Percentiles rank a stretch among this genome's conserved stretches.
Evolutionary conservation across 2,329 filamentous ascomycete genomes (phyloP).

Genomic region (Furcasterigmium sp.): DNA sequence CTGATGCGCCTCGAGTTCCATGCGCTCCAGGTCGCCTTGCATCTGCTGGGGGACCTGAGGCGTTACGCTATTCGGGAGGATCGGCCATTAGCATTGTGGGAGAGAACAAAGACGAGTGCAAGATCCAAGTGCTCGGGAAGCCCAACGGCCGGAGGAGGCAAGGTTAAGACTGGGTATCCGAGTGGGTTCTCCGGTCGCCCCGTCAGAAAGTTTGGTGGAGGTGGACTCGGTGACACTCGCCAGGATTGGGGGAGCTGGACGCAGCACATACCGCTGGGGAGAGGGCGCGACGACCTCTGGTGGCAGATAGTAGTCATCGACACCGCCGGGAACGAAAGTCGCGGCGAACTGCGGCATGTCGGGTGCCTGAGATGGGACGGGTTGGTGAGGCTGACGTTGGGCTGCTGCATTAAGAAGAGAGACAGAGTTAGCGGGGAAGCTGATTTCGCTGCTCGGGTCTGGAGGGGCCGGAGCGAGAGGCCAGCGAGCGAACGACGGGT

Average conservation of each 20-base stretch:
- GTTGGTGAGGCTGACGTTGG: slow-evolving; percentile 2
- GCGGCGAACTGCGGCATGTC: slow-evolving; percentile 45
- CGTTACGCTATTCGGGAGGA: slow-evolving; percentile 63
- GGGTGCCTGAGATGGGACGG: slow-evolving; percentile 9
- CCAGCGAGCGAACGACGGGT: too few species aligned
- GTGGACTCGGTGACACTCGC: neutral
- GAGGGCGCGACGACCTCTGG: slow-evolving; percentile 53
- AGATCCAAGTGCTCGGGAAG: neutral
- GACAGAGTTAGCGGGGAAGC: neutral
- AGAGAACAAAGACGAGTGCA: slow-evolving; percentile 2
- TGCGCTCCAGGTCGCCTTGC: slow-evolving; percentile 85
- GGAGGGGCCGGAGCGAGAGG: too few species aligned
- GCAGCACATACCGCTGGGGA: slow-evolving; percentile 47
- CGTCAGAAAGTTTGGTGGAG: neutral
- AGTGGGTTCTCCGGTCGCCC: neutral
- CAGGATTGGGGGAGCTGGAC: slow-evolving; percentile 5
- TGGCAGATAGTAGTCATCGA: slow-evolving; percentile 56
- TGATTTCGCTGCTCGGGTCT: too few species aligned
- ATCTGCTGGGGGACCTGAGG: slow-evolving; percentile 95
- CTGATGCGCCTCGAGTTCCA: slow-evolving; percentile 71
- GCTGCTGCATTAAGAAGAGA: slow-evolving; percentile 3
- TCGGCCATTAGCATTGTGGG: slow-evolving; percentile 29
- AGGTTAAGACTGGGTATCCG: slow-evolving; percentile 1
- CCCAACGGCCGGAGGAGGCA: too few species aligned
- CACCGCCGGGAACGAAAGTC: slow-evolving; percentile 53